Evolutionary conservation across 1,139 yeast genomes (phyloP).

Genomic region (Candida sanyaensis): DNA sequence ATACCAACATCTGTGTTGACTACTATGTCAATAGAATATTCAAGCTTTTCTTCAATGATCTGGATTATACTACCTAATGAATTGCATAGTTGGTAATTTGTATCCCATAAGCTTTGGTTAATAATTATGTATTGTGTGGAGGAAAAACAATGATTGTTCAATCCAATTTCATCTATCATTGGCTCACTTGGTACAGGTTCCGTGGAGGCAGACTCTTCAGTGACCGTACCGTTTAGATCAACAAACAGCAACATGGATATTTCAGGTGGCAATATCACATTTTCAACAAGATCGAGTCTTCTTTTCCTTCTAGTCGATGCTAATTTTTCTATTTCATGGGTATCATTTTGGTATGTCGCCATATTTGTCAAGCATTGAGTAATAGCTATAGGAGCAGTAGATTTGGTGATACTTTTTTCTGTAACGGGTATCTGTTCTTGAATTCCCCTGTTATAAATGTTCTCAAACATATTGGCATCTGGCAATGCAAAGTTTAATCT

Average conservation of each 20-base stretch:
- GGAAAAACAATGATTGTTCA: slow-evolving; percentile 2
- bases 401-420: background rate
- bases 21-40: slow-evolving; percentile 10
- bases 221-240: slow-evolving; percentile 1
- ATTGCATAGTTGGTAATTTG: slow-evolving; percentile 6
- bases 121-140: slow-evolving; percentile 9
- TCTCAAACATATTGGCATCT: background rate
- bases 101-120: slow-evolving; percentile 11
- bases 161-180: background rate
- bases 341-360: slow-evolving; percentile 13
- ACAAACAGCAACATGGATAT: slow-evolving; percentile 12
- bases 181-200: background rate
- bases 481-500: background rate
- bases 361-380: slow-evolving; percentile 5
- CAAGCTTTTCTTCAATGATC: slow-evolving; percentile 8
- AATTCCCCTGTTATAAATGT: background rate
- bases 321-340: slow-evolving; percentile 10
- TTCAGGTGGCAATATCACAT: slow-evolving; percentile 8
- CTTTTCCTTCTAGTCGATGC: slow-evolving; percentile 5
- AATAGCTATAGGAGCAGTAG: background rate
- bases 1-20: slow-evolving; percentile 13
- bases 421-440: background rate
- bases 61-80: background rate
- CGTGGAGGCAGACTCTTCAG: background rate
- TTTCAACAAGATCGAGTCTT: background rate